Conservation (phyloP, 108 stramenopile species). For the Epipyxis sp. region DNA sequence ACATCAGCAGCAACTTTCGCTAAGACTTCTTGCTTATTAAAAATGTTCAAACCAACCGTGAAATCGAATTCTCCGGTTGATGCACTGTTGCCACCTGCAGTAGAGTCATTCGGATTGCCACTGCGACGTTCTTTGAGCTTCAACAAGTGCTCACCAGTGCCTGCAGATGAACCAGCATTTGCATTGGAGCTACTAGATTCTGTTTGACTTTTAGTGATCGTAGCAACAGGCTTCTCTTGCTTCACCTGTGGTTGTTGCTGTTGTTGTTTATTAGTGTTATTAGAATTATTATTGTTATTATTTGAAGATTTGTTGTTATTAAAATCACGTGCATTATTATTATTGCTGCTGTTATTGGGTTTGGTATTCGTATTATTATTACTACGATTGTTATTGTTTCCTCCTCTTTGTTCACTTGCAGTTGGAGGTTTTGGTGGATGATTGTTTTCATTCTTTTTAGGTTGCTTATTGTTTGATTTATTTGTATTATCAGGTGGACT, state of each 20-base stretch:
- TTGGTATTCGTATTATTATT: background rate
- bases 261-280: background rate
- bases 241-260: background rate
- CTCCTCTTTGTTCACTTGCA: too few species aligned
- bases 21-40: conserved; percentile 28
- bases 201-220: background rate
- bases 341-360: conserved; percentile 6
- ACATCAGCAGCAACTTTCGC: conserved; percentile 5
- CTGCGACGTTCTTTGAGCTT: background rate
- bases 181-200: background rate
- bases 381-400: too few species aligned
- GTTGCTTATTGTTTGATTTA: too few species aligned
- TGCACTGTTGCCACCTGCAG: too few species aligned
- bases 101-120: background rate
- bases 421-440: too few species aligned
- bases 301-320: too few species aligned
- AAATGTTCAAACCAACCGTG: background rate
- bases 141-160: conserved; percentile 23
- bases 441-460: too few species aligned
- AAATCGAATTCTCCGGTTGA: conserved; percentile 34
- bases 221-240: background rate
- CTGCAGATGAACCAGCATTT: background rate
- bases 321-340: background rate
- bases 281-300: background rate
- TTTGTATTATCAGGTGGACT: too few species aligned